phyloP scores from a whole-genome alignment of 345 rosid species.

The Excoecaria cochinchinensis region DNA sequence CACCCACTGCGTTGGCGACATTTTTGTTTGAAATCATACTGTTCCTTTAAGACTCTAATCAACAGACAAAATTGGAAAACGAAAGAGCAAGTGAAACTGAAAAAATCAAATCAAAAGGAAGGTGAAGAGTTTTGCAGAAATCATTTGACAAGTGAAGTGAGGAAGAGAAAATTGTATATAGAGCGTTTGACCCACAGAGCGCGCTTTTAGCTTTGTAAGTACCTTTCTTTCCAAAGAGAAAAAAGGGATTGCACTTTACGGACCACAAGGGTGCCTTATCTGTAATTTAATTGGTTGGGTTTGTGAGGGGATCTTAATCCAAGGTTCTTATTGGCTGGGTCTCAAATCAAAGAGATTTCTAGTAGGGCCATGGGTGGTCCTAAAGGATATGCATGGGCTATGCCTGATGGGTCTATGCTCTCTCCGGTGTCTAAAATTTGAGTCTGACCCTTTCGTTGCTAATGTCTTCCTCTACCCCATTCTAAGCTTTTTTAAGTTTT shows the following conservation, averaged over 20 bases:
- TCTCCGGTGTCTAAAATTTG: not conserved
- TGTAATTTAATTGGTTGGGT: constrained; percentile 50
- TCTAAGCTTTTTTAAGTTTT: not conserved
- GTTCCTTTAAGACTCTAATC: too few species aligned
- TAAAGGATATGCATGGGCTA: not conserved
- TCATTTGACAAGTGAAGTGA: not conserved
- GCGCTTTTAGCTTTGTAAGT: constrained; percentile 32
- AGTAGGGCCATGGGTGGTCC: constrained; percentile 14
- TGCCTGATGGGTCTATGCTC: too few species aligned
- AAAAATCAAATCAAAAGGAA: not conserved
- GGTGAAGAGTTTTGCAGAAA: not conserved
- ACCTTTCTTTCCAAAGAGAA: constrained; percentile 24
- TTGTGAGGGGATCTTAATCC: constrained; percentile 44
- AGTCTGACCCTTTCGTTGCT: constrained; percentile 19
- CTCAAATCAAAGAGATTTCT: constrained; percentile 53
- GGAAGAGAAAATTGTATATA: not conserved
- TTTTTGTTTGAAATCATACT: constrained; percentile 45
- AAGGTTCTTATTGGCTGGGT: constrained; percentile 48
- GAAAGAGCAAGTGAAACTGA: not conserved
- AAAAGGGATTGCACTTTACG: constrained; percentile 32
- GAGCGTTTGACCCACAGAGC: constrained; percentile 28
- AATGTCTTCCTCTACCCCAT: not conserved
- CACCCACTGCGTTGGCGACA: constrained; percentile 64
- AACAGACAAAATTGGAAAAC: not conserved
- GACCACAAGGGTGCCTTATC: constrained; percentile 65